Evolutionary conservation across 768 basidiomycete species (phyloP), one percentile per base, ranked within the genome.

Genomic region (Harrya chromipes): DNA sequence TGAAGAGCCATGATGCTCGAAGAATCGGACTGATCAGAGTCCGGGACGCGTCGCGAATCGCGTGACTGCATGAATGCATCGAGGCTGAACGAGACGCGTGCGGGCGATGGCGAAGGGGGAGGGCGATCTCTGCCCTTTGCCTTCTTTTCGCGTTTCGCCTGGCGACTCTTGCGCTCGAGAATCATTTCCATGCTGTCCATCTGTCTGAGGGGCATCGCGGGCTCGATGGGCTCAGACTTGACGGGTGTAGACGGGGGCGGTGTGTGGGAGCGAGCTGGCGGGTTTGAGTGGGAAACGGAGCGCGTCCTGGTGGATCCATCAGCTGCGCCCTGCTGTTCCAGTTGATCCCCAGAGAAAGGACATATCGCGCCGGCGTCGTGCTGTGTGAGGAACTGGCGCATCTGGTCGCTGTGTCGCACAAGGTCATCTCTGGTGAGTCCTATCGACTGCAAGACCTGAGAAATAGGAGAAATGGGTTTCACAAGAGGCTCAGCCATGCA

Each of bases 381-480:
- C 26, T 80, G 69, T 29, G 80, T 83, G 57, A 88, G 75, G 72
- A 87, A 89, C 58, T 82, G 81, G 45, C 87, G 84, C 87, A 90
- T 90, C 65, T 88, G 80, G 70, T 84, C 78, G 60, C 83, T 87
- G 62, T 81, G 85, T 63, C 79, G 76, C 58, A 74, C 65, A 49
- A 90, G 72, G 70, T 90, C 88, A 60, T 87, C 82, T 67, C 85
- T 80, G 56, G 89, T 88, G 62, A 90, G 76, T 44, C 87, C 87
- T 36, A 90, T 75, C 16, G 81, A 81, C 58, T 80, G 74, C 31
- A 90, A 71, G 20, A 90, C 78, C 57, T 83, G 81, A 27, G 85
- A 85, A 24, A 88, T 87, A 31, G 88, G 88, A 8, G 87, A 90
- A 29, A 65, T 47, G 9, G 67, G 68, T 55, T 67, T 67, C 57